A percentile compares a stretch with the other conserved stretches of the same genome.
These are phyloP conservation scores for Plasmodium malariae DNA, from an alignment of 169 alveolate genomes.

Conservation along the genomic window DNA sequence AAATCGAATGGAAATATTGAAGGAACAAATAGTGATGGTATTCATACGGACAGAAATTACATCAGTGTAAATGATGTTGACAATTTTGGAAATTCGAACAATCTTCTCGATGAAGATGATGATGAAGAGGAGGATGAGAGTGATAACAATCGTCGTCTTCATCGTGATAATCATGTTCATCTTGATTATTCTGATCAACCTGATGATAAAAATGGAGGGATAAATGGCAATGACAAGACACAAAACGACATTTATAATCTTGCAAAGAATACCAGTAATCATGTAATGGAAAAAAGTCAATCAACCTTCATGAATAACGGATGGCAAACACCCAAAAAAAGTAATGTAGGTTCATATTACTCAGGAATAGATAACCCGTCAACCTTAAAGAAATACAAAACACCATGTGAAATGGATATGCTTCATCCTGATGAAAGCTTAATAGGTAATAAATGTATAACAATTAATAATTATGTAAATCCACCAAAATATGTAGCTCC, in stretches of 20 bases:
- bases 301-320: slow-evolving; percentile 42
- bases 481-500: slow-evolving; percentile 72
- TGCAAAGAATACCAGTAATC: not conserved
- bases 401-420: slow-evolving; percentile 77
- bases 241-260: too few species aligned
- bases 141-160: not conserved
- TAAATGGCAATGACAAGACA: too few species aligned
- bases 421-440: slow-evolving; percentile 72
- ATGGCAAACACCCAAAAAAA: slow-evolving; percentile 71
- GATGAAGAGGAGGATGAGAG: not conserved
- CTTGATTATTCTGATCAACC: too few species aligned
- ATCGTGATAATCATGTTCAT: too few species aligned
- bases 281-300: not conserved
- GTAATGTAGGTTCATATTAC: slow-evolving; percentile 49
- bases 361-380: slow-evolving; percentile 64
- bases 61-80: not conserved
- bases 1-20: not conserved
- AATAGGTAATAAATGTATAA: slow-evolving; percentile 75
- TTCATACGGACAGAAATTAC: too few species aligned
- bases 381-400: slow-evolving; percentile 49
- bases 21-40: not conserved
- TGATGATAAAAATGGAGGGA: too few species aligned
- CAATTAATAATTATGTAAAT: slow-evolving; percentile 71
- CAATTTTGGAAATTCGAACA: not conserved
- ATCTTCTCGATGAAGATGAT: not conserved